Evolutionary conservation across 192 early-diverging fungal genomes (phyloP).

Genomic region (Backusella australiensis): DNA sequence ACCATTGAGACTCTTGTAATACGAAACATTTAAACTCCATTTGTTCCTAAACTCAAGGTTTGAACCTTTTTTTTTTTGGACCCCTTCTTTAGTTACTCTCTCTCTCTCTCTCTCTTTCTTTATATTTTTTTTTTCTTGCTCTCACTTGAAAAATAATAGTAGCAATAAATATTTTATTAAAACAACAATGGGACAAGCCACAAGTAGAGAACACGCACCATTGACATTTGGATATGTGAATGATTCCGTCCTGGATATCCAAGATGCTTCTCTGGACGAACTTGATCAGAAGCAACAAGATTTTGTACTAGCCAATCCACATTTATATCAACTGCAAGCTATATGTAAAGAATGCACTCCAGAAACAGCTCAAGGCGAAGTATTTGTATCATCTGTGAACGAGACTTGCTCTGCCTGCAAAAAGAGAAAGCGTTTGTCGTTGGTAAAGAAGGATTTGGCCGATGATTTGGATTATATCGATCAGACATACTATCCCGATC

Average conservation of each 20-base stretch:
- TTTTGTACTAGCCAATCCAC: slow-evolving; percentile 14
- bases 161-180: neutral
- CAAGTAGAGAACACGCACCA: slow-evolving; percentile 16
- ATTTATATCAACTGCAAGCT: slow-evolving; percentile 13
- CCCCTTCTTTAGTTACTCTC: neutral
- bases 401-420: neutral
- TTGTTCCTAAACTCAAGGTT: neutral
- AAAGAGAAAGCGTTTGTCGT: slow-evolving; percentile 12
- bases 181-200: slow-evolving; percentile 11
- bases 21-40: slow-evolving; percentile 10
- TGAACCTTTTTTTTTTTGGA: neutral
- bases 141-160: neutral
- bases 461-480: slow-evolving; percentile 33
- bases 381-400: neutral
- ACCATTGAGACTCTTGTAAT: slow-evolving; percentile 3
- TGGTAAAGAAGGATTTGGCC: slow-evolving; percentile 8
- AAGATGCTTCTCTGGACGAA: neutral
- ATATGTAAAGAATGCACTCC: neutral
- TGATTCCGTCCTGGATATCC: neutral
- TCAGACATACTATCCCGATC: slow-evolving; percentile 26
- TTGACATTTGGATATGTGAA: slow-evolving; percentile 16
- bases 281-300: neutral
- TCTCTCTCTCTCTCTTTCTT: neutral
- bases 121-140: neutral
- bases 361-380: neutral